Percentiles rank a stretch among this genome's conserved stretches.
phyloP scores from a whole-genome alignment of 2,329 filamentous ascomycete genomes.

The Colletotrichum trifolii region DNA sequence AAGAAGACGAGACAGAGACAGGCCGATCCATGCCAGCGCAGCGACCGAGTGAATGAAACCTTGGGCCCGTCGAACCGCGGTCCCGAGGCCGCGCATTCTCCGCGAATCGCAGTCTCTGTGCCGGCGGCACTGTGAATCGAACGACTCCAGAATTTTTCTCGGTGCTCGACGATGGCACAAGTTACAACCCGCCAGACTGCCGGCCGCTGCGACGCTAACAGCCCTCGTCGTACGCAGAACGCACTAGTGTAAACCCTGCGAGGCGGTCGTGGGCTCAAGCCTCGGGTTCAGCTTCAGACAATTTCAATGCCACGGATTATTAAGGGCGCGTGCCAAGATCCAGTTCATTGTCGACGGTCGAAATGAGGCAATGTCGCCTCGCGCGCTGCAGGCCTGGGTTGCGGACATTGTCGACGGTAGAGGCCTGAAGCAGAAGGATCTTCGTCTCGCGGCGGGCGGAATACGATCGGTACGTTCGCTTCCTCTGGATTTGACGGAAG shows the following conservation, averaged over 20 bases:
- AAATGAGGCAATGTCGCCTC: constrained; percentile 34
- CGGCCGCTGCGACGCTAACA: constrained; percentile 19
- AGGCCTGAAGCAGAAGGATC: constrained; percentile 27
- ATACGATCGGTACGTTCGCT: constrained; percentile 16
- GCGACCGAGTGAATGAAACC: neutral
- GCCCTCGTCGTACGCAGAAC: constrained; percentile 2
- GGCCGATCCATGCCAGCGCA: constrained; percentile 31
- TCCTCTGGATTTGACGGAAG: neutral
- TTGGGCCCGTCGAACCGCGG: neutral
- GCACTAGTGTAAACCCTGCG: neutral
- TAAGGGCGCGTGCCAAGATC: constrained; percentile 30
- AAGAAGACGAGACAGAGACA: neutral
- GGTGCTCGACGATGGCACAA: neutral
- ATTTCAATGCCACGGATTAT: neutral
- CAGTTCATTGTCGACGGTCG: constrained; percentile 8
- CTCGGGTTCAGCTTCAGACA: neutral
- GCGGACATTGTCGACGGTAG: constrained; percentile 14
- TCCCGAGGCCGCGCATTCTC: neutral
- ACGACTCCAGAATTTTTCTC: neutral
- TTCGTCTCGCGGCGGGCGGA: constrained; percentile 10
- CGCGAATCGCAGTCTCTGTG: neutral
- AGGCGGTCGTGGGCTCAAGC: constrained; percentile 4
- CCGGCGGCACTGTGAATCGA: constrained; percentile 1
- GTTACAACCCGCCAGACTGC: constrained; percentile 4
- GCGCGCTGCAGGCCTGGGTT: constrained; percentile 5